Conservation (phyloP, 805 yeast species). For the Isabelozyma heimii region DNA sequence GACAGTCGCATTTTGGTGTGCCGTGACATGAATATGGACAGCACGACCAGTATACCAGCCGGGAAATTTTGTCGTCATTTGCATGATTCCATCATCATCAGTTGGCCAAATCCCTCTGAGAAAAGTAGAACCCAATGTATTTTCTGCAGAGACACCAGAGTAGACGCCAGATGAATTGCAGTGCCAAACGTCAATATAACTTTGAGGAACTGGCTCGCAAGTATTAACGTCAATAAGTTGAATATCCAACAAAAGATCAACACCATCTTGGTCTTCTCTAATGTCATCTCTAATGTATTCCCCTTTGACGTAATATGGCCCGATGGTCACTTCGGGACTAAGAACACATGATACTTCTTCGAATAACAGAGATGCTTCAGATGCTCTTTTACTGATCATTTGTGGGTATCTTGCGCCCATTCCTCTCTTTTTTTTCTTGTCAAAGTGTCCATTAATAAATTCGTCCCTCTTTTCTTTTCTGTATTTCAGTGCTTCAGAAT, state of each 20-base stretch:
- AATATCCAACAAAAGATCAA: constrained; percentile 1
- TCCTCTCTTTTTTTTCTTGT: no score
- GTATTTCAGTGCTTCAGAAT: no score
- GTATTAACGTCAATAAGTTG: constrained; percentile 1
- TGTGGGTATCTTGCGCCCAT: no score
- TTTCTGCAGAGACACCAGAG: neutral
- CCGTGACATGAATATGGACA: neutral
- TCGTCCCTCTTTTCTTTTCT: no score
- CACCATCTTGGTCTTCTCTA: constrained; percentile 1
- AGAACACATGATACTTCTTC: neutral
- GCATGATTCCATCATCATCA: neutral
- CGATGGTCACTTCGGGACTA: constrained; percentile 1
- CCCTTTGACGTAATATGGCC: constrained; percentile 1
- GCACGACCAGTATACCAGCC: neutral
- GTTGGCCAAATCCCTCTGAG: no score
- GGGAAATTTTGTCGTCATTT: neutral
- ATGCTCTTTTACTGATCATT: no score
- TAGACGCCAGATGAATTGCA: neutral
- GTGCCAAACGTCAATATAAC: constrained; percentile 1
- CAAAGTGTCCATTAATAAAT: no score
- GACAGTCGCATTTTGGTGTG: neutral
- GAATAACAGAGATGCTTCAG: no score
- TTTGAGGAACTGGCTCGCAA: neutral
- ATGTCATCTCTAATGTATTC: constrained; percentile 1
- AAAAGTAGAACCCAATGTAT: no score